Conservation (phyloP, 768 basidiomycete genomes). For the Mycena crocata region DNA sequence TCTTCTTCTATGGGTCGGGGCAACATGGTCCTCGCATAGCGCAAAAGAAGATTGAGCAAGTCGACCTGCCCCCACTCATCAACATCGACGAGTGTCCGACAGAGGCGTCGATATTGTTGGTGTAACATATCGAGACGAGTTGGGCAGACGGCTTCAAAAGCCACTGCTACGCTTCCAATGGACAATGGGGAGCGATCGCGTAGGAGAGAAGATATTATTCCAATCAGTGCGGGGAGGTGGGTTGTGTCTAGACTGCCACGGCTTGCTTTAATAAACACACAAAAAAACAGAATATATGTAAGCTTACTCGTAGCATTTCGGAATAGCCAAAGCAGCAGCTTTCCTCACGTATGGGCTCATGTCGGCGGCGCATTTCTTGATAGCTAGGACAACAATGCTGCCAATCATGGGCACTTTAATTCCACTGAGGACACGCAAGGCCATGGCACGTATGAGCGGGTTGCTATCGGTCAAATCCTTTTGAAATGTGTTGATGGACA, state of each 20-base stretch:
- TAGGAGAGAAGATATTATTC: conserved; percentile 71
- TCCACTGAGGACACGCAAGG: conserved; percentile 90
- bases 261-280: neutral
- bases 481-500: conserved; percentile 99
- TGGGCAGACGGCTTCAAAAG: conserved; percentile 90
- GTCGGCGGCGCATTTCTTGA: conserved; percentile 93
- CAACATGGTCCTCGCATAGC: conserved; percentile 90
- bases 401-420: conserved; percentile 93
- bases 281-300: conserved; percentile 5
- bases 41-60: conserved; percentile 78
- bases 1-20: conserved; percentile 71
- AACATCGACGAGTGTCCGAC: conserved; percentile 85
- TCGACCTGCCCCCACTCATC: conserved; percentile 98
- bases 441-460: conserved; percentile 96
- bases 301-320: conserved; percentile 79
- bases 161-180: conserved; percentile 85
- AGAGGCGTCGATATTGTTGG: conserved; percentile 86
- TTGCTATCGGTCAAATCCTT: conserved; percentile 93
- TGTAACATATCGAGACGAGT: conserved; percentile 90
- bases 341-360: conserved; percentile 95
- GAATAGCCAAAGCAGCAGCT: conserved; percentile 89
- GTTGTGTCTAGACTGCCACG: conserved; percentile 76
- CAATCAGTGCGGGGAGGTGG: conserved; percentile 78
- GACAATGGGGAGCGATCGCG: conserved; percentile 88
- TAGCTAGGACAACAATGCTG: conserved; percentile 84